phyloP scores from a whole-genome alignment of 164 flowering plant genomes.

The Malania oleifera region DNA sequence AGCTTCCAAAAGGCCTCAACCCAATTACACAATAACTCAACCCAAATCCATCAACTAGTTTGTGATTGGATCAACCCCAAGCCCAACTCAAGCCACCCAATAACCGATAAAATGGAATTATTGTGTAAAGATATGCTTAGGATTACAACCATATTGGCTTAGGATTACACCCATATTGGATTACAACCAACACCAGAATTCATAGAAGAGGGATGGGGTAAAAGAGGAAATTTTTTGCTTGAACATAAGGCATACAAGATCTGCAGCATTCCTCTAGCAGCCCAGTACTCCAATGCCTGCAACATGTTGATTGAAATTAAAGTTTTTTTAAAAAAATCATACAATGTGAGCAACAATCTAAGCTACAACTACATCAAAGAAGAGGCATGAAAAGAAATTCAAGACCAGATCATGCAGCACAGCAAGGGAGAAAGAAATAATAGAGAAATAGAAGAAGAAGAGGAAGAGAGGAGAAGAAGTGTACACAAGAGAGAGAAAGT shows the following conservation, averaged over 20 bases:
- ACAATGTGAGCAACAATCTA: neutral
- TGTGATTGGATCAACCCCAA: neutral
- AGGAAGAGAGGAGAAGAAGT: too few species aligned
- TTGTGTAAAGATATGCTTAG: too few species aligned
- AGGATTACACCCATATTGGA: too few species aligned
- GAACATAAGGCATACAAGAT: conserved; percentile 66
- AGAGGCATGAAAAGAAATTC: neutral
- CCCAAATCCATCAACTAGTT: neutral
- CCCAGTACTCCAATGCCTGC: conserved; percentile 93
- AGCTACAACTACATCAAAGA: neutral
- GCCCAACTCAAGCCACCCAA: neutral
- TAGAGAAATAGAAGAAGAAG: neutral
- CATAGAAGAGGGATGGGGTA: neutral
- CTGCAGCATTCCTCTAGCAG: conserved; percentile 96
- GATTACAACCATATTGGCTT: too few species aligned
- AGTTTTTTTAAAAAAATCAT: too few species aligned
- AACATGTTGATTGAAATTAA: conserved; percentile 17
- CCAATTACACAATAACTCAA: too few species aligned
- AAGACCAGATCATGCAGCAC: too few species aligned
- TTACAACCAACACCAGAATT: neutral
- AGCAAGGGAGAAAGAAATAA: neutral
- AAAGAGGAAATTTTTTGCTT: neutral
- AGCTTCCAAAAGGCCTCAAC: neutral
- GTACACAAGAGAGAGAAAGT: too few species aligned
- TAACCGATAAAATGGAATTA: too few species aligned